phyloP scores from a whole-genome alignment of 805 yeast genomes.

The Candida nonsorbophila region DNA sequence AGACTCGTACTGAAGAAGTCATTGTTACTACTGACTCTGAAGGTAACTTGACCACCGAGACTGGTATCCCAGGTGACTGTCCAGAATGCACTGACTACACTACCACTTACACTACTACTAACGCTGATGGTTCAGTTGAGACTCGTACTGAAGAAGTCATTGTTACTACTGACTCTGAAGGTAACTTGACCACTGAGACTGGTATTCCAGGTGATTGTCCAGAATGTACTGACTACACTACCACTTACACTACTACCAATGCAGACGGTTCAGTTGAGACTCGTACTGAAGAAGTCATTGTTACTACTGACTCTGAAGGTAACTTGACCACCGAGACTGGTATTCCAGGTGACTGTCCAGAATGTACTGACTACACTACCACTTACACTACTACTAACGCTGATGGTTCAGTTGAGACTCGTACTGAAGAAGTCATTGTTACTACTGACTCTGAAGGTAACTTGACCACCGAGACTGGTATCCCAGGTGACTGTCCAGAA shows the following conservation, averaged over 20 bases:
- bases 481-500: slow-evolving; percentile 5
- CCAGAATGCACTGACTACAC: slow-evolving; percentile 9
- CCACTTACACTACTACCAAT: slow-evolving; percentile 7
- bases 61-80: slow-evolving; percentile 4
- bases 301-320: slow-evolving; percentile 8
- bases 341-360: slow-evolving; percentile 3
- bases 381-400: slow-evolving; percentile 8
- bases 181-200: slow-evolving; percentile 9
- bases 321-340: slow-evolving; percentile 8
- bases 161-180: slow-evolving; percentile 10
- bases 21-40: slow-evolving; percentile 11
- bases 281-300: slow-evolving; percentile 7
- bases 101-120: slow-evolving; percentile 6
- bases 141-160: slow-evolving; percentile 11
- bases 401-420: slow-evolving; percentile 8
- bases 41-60: slow-evolving; percentile 5
- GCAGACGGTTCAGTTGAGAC: slow-evolving; percentile 5
- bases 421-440: slow-evolving; percentile 9
- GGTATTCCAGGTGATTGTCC: slow-evolving; percentile 4
- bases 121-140: slow-evolving; percentile 6
- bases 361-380: slow-evolving; percentile 9
- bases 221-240: slow-evolving; percentile 3
- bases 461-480: slow-evolving; percentile 8
- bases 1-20: slow-evolving; percentile 10
- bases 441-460: slow-evolving; percentile 10